phyloP scores from a whole-genome alignment of 176 grass and related monocot genomes.

The Raddia distichophylla region DNA sequence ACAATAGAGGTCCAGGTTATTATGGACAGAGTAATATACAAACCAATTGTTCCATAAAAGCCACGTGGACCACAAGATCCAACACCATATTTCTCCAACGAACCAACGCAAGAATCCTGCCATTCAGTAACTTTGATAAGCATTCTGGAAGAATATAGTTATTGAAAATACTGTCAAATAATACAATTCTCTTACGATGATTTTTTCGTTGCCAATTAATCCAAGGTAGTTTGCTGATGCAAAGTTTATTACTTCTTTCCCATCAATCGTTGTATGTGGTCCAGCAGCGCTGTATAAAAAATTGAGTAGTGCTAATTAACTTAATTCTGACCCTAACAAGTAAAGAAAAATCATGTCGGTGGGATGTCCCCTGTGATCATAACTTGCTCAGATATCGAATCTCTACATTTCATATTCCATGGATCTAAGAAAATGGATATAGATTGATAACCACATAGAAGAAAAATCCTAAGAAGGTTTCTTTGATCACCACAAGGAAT shows the following conservation, averaged over 20 bases:
- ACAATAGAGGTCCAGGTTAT: conserved; percentile 4
- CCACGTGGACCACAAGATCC: conserved; percentile 94
- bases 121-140: conserved; percentile 33
- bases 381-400: neutral
- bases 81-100: conserved; percentile 97
- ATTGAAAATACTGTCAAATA: conserved; percentile 35
- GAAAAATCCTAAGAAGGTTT: neutral
- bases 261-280: conserved; percentile 77
- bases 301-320: conserved; percentile 6
- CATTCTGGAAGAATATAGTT: conserved; percentile 17
- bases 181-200: conserved; percentile 68
- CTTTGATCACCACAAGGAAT: neutral
- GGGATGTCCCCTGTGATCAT: neutral
- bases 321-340: conserved; percentile 27
- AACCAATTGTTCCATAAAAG: conserved; percentile 97
- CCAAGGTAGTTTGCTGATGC: conserved; percentile 96
- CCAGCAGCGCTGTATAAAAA: conserved; percentile 68
- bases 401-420: conserved; percentile 2
- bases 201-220: conserved; percentile 85
- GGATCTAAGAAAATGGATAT: conserved; percentile 20
- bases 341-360: neutral
- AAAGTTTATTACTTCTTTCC: conserved; percentile 95
- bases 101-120: conserved; percentile 82
- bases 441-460: conserved; percentile 16
- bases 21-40: conserved; percentile 36